These are phyloP conservation scores for Boletus rubescentipes DNA, from an alignment of 768 basidiomycete genomes.

Conservation along the genomic window DNA sequence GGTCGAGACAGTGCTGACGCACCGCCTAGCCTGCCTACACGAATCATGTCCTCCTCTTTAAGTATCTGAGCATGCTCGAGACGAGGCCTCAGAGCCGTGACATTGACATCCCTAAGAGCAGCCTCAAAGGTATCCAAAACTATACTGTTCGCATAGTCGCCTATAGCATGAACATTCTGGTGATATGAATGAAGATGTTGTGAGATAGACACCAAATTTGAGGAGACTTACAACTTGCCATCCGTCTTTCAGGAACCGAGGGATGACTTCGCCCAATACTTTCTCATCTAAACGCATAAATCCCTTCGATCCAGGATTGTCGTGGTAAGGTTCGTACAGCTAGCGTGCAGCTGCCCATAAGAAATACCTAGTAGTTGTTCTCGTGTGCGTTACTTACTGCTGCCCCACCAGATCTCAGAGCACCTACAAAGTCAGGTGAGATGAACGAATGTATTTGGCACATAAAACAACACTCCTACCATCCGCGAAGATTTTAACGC, in stretches of 20 bases:
- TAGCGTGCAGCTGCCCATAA: conserved; percentile 24
- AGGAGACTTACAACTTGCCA: conserved; percentile 81
- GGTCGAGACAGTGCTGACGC: conserved; percentile 2
- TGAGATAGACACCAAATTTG: neutral
- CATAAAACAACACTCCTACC: conserved; percentile 22
- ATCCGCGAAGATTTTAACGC: conserved; percentile 77
- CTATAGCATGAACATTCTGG: conserved; percentile 86
- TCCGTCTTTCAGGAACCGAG: conserved; percentile 70
- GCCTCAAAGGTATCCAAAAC: conserved; percentile 83
- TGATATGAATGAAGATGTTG: neutral
- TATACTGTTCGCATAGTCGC: conserved; percentile 83
- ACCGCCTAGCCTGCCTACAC: conserved; percentile 82
- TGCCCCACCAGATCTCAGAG: conserved; percentile 86
- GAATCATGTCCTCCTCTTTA: conserved; percentile 67
- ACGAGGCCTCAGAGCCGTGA: conserved; percentile 68
- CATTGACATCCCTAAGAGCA: conserved; percentile 57
- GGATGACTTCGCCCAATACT: conserved; percentile 60
- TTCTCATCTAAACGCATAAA: conserved; percentile 72
- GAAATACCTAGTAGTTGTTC: neutral
- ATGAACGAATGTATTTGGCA: neutral
- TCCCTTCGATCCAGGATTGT: conserved; percentile 73
- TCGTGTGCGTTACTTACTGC: conserved; percentile 50
- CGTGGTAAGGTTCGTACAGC: conserved; percentile 81
- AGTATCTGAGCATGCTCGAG: conserved; percentile 93
- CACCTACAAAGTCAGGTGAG: conserved; percentile 50